These are phyloP conservation scores for Funneliformis mosseae DNA, from an alignment of 192 early-diverging fungal genomes.

Conservation along the genomic window DNA sequence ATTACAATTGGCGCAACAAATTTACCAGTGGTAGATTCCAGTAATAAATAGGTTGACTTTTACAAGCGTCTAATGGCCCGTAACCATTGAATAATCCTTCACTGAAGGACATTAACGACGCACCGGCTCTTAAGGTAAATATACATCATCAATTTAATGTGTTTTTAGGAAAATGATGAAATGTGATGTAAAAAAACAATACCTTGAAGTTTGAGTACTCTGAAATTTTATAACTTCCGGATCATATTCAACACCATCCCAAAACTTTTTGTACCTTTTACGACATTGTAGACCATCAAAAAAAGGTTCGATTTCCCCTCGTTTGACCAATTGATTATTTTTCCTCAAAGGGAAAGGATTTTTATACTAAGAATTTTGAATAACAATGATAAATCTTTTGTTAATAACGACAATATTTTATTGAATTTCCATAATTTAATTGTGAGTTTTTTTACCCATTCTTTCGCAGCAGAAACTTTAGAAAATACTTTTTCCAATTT, in stretches of 20 bases:
- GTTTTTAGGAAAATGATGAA: background rate
- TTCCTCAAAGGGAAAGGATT: background rate
- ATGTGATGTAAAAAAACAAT: background rate
- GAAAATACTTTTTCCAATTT: constrained; percentile 6
- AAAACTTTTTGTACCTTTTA: too few relatives aligned
- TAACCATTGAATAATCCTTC: background rate
- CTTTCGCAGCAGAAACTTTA: background rate
- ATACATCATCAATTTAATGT: background rate
- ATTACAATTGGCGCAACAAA: background rate
- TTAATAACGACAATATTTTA: too few relatives aligned
- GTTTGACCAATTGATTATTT: too few relatives aligned
- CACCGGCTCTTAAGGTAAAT: background rate
- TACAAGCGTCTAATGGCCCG: background rate
- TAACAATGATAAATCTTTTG: too few relatives aligned
- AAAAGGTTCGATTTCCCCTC: background rate
- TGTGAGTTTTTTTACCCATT: background rate
- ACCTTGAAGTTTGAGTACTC: background rate
- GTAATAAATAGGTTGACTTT: background rate
- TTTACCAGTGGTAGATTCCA: background rate
- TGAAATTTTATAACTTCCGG: too few relatives aligned
- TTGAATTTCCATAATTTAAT: background rate
- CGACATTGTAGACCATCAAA: background rate
- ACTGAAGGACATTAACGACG: background rate
- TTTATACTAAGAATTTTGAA: constrained; percentile 9
- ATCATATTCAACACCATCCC: too few relatives aligned